Evolutionary conservation across 2,329 filamentous ascomycete species (phyloP).

Genomic region (Colletotrichum lupini): DNA sequence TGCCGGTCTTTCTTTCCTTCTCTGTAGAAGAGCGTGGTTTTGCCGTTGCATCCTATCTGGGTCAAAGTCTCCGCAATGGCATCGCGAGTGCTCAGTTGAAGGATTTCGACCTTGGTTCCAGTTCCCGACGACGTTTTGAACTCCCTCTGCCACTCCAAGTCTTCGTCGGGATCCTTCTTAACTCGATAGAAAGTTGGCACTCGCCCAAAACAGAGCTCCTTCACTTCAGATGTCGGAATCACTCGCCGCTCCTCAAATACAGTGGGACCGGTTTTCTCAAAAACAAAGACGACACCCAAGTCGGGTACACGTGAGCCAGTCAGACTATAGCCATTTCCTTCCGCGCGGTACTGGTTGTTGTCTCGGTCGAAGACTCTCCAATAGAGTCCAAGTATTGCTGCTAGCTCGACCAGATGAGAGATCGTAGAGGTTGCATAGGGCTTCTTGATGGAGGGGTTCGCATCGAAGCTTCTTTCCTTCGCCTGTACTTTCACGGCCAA

Average conservation of each 20-base stretch:
- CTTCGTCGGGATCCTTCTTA: background rate
- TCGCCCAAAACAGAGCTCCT: slow-evolving; percentile 52
- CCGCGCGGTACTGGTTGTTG: slow-evolving; percentile 48
- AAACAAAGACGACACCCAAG: slow-evolving; percentile 52
- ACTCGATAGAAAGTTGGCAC: slow-evolving; percentile 50
- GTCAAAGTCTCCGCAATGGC: slow-evolving; percentile 50
- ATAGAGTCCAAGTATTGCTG: slow-evolving; percentile 49
- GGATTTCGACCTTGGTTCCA: slow-evolving; percentile 37
- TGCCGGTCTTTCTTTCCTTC: slow-evolving; percentile 35
- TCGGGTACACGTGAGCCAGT: slow-evolving; percentile 44
- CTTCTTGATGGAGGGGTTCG: slow-evolving; percentile 32
- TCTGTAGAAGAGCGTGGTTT: slow-evolving; percentile 45
- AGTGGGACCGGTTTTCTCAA: slow-evolving; percentile 49
- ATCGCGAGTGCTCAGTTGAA: slow-evolving; percentile 32
- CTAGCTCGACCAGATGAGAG: slow-evolving; percentile 48
- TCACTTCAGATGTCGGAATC: slow-evolving; percentile 50
- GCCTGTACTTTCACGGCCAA: slow-evolving; percentile 17
- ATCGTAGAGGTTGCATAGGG: slow-evolving; percentile 50
- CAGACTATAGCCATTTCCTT: slow-evolving; percentile 50
- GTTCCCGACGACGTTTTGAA: slow-evolving; percentile 31
- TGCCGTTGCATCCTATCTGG: slow-evolving; percentile 50
- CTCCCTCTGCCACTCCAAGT: slow-evolving; percentile 9
- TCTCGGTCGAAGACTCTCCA: slow-evolving; percentile 54
- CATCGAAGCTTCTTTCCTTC: slow-evolving; percentile 18
- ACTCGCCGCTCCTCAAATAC: slow-evolving; percentile 47